phyloP scores from a whole-genome alignment of 805 yeast genomes.

The Schizosaccharomyces octosporus region DNA sequence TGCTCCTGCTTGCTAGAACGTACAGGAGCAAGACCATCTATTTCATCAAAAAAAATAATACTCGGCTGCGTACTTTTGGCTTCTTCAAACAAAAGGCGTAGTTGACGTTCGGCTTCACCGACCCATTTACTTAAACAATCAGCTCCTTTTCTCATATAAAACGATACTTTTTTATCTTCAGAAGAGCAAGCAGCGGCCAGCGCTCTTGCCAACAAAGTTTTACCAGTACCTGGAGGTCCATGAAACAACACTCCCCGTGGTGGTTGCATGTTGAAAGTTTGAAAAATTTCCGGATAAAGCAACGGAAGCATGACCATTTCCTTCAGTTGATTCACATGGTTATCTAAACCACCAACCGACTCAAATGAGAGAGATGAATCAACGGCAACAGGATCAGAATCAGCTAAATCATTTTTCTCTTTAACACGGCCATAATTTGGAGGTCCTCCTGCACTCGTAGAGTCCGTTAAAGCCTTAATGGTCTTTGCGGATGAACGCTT shows the following conservation, averaged over 20 bases:
- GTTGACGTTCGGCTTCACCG: slow-evolving; percentile 93
- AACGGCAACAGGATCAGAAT: slow-evolving; percentile 79
- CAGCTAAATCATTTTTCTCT: slow-evolving; percentile 41
- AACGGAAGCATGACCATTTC: slow-evolving; percentile 92
- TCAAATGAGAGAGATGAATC: slow-evolving; percentile 66
- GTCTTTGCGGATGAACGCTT: neutral
- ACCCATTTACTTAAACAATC: slow-evolving; percentile 96
- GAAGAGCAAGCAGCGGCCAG: slow-evolving; percentile 85
- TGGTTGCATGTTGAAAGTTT: slow-evolving; percentile 73
- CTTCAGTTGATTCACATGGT: slow-evolving; percentile 72
- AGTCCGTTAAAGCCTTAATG: neutral
- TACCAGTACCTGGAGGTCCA: slow-evolving; percentile 99
- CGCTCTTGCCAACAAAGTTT: slow-evolving; percentile 92
- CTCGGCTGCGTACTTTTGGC: slow-evolving; percentile 91
- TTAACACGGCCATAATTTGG: neutral
- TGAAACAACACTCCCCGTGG: slow-evolving; percentile 94
- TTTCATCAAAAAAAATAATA: slow-evolving; percentile 93
- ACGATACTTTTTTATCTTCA: slow-evolving; percentile 63
- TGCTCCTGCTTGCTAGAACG: slow-evolving; percentile 94
- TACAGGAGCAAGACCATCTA: slow-evolving; percentile 85
- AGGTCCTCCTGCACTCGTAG: neutral
- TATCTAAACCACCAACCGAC: slow-evolving; percentile 76
- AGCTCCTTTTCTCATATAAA: slow-evolving; percentile 96
- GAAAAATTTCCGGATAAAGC: slow-evolving; percentile 78
- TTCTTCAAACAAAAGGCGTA: slow-evolving; percentile 76